These are phyloP conservation scores for Plasmodium gonderi DNA, from an alignment of 169 alveolate species.

Conservation along the genomic window DNA sequence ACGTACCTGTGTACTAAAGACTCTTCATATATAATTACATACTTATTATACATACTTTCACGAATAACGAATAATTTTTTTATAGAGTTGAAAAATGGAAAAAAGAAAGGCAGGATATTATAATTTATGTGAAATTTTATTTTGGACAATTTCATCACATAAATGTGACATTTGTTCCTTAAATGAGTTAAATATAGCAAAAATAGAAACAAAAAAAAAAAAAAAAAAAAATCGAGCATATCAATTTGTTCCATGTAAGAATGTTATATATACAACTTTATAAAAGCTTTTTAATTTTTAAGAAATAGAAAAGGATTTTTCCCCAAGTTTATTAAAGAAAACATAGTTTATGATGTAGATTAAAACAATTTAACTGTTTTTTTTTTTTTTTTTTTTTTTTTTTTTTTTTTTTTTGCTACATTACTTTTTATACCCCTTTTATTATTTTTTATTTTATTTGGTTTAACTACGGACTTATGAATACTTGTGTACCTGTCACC, in stretches of 20 bases:
- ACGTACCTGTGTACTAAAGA: background rate
- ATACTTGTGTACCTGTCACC: no score
- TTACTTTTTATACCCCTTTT: no score
- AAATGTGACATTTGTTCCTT: background rate
- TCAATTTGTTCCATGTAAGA: background rate
- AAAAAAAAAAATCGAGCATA: background rate
- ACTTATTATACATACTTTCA: background rate
- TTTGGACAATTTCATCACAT: background rate
- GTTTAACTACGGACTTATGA: no score
- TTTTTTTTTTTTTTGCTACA: no score
- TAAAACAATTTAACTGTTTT: background rate
- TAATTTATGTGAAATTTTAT: background rate
- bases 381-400: background rate
- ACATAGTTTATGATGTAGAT: background rate
- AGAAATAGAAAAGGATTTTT: background rate
- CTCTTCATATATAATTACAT: background rate
- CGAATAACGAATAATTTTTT: background rate
- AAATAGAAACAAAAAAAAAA: background rate
- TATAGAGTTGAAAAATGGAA: background rate
- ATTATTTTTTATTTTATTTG: no score
- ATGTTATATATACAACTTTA: background rate
- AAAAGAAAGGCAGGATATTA: background rate
- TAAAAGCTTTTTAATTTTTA: background rate
- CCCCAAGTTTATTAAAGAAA: background rate
- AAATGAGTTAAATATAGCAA: background rate